Evolutionary conservation across 371 early-diverging fungal genomes (phyloP), one percentile per base, ranked within the genome.

Genomic region (Chytridium lagenaria): DNA sequence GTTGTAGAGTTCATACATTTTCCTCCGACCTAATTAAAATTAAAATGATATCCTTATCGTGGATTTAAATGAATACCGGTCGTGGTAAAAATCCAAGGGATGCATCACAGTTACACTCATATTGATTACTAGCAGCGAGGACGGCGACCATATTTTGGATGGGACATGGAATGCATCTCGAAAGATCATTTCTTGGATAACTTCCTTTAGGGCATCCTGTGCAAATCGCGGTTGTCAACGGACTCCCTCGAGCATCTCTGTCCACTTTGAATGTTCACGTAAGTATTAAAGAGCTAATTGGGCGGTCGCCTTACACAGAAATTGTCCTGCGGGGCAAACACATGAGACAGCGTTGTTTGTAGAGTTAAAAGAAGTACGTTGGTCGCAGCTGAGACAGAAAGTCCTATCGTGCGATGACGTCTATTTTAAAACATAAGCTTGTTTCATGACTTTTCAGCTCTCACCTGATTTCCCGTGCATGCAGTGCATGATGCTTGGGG

Each of bases 81-180:
- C 63, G 40, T 7, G 73, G 23, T 52, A 52, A 64, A 51, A 59
- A 81, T 28, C 80, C 80, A 19, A 78, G 26, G 23, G 50, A 65
- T 12, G 75, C 59, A 34, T 70, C 57, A 52, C 85, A 83, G 34
- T 34, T 30, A 57, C 81, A 83, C 30, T 55, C 19, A 67, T 79
- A 80, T 3, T 67, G 38, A 12, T 37, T 57, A 23, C 34, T 19
- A 2, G 44, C 34, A 22, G 37, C 31, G 1, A 52, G 37, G 0
- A 55, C 59, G 1, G 77, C 73, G 26, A 68, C 75, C 81, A 83
- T 83, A 31, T 51, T 59, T 15, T 74, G 40, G 39, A 80, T 71
- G 33, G 85, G 80, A 59, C 83, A 85, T 2, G 64, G 12, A 16
- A 83, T 57, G 71, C 86, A 85, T 0, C 57, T 50, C 2, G 84